Base-by-base conservation (phyloP, 306 rosid genomes). In the Abrus precatorius region DNA sequence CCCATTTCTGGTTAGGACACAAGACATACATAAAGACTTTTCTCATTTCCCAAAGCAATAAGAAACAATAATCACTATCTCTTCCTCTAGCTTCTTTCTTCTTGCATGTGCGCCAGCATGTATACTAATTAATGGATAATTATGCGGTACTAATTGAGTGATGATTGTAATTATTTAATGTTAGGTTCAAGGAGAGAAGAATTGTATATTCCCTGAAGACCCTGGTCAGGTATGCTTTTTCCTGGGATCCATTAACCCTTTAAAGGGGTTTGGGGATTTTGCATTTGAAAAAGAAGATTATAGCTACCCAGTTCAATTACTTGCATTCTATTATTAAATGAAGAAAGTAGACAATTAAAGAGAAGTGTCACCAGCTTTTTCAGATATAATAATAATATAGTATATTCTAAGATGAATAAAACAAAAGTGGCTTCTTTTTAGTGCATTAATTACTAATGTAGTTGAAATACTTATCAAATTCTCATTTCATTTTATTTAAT, bases 151-250 rank as follows among this genome's bases (percentile, higher is more conserved):
- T 83, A 71, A 92, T 84, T 85, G 72, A 78, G 84, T 73, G 64
- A 86, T 86, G 87, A 82, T 87, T 83, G 82, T 69, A 9, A 57
- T 76, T 63, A 50, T 82, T 79, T 72, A 63, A 69, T 76, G 48
- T 66, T 90, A 96, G 98, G 97, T 87, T 89, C 97, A 87, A 47
- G 98, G 97, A 53, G 98, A 96, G 84, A 91, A 88, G 82, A 90
- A 88, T 91, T 90, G 94, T 86, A 63, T 92, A 89, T 90, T 93
- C 82, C 98, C 99, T 66, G 97, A 93, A 85, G 92, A 96, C 84
- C 97, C 98, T 32, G 99, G 97, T 79, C 98, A 96, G 97, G 99
- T 96, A 89, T 68, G 82, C 86, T 88, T 82, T 50, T 83, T 82
- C 78, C 70, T 80, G 79, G 89, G 92, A 88, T 86, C 92, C 76